Percentiles rank a stretch among this genome's conserved stretches.
Evolutionary conservation across 768 basidiomycete species (phyloP).

Genomic region (Dacryopinax primogenitus): DNA sequence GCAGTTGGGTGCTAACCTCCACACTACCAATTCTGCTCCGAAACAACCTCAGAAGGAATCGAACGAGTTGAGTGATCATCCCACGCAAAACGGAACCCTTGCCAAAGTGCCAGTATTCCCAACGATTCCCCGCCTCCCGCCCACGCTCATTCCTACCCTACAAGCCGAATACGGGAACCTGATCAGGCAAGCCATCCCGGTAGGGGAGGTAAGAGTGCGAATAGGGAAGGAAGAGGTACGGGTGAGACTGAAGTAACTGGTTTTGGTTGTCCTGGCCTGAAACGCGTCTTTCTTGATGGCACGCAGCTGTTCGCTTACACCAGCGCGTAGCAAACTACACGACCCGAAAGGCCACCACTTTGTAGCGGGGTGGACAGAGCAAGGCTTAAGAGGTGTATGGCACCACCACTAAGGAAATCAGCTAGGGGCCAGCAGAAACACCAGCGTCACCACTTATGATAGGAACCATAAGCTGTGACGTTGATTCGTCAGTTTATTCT

Average conservation of each 20-base stretch:
- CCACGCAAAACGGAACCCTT: neutral
- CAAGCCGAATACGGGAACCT: conserved; percentile 35
- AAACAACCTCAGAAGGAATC: neutral
- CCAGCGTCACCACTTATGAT: too few relatives aligned
- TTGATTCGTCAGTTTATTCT: too few relatives aligned
- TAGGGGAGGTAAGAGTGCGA: neutral
- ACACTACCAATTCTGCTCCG: neutral
- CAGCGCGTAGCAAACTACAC: too few relatives aligned
- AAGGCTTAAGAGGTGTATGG: too few relatives aligned
- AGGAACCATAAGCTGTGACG: too few relatives aligned
- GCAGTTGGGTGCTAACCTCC: neutral
- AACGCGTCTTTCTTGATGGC: too few relatives aligned
- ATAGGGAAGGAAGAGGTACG: neutral
- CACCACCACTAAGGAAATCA: too few relatives aligned
- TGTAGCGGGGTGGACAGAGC: too few relatives aligned
- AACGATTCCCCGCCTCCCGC: conserved; percentile 42
- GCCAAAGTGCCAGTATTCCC: conserved; percentile 28
- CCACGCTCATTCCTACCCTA: conserved; percentile 35
- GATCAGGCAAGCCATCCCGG: neutral
- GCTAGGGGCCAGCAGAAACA: too few relatives aligned
- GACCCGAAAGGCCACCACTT: too few relatives aligned
- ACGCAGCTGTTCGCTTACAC: too few relatives aligned
- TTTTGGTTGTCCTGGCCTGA: too few relatives aligned
- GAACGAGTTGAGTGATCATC: neutral
- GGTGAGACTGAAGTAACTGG: neutral